phyloP scores from a whole-genome alignment of 2,329 filamentous ascomycete genomes.

The Talaromyces rugulosus region DNA sequence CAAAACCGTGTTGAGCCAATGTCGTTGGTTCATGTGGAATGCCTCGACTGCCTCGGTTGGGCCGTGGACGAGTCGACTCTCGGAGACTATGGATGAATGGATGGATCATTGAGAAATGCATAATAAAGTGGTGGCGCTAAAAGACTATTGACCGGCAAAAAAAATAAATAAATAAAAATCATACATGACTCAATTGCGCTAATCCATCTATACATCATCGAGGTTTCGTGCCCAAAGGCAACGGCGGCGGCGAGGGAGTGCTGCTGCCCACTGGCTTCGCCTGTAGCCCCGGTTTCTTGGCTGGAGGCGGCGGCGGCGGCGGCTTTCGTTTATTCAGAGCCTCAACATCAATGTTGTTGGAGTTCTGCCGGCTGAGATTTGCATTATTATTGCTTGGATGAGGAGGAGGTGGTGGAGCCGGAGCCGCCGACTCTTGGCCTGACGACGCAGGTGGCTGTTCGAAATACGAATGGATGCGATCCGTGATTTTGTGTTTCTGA shows the following conservation, averaged over 20 bases:
- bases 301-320: constrained; percentile 55
- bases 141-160: neutral
- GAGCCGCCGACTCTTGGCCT: constrained; percentile 15
- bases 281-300: constrained; percentile 51
- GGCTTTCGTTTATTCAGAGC: constrained; percentile 44
- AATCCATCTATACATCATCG: constrained; percentile 22
- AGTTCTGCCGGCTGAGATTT: constrained; percentile 19
- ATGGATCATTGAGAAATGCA: too few species aligned
- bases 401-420: constrained; percentile 19
- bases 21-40: neutral
- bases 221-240: constrained; percentile 57
- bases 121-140: neutral
- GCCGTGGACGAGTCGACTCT: neutral
- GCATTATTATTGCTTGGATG: constrained; percentile 19
- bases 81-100: too few species aligned
- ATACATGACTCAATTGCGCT: neutral
- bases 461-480: constrained; percentile 46
- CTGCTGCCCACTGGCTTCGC: constrained; percentile 21
- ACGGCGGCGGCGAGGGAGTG: constrained; percentile 47
- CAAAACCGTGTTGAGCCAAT: constrained; percentile 1
- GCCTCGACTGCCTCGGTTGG: neutral
- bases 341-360: constrained; percentile 26
- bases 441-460: constrained; percentile 33
- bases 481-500: constrained; percentile 57
- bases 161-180: neutral